Evolutionary conservation across 1,284 basidiomycete genomes (phyloP).

Genomic region (Rhodotorula sp.): DNA sequence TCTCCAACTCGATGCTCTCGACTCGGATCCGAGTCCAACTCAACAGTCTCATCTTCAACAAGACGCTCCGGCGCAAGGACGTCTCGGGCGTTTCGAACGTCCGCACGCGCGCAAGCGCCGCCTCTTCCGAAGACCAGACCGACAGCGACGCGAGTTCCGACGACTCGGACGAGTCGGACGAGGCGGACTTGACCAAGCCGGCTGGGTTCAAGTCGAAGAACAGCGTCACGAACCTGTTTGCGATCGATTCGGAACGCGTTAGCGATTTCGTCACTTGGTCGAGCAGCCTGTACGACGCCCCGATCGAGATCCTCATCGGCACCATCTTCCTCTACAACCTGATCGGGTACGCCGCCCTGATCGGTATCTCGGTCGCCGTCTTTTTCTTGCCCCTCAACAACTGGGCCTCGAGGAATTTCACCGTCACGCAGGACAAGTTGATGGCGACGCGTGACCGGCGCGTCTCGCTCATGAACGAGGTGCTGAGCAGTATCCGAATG

Average conservation of each 20-base stretch:
- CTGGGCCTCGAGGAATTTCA: conserved; percentile 77
- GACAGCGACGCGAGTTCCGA: conserved; percentile 25
- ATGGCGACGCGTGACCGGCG: conserved; percentile 66
- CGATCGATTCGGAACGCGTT: conserved; percentile 72
- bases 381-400: conserved; percentile 85
- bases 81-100: conserved; percentile 39
- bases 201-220: conserved; percentile 70
- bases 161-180: conserved; percentile 56
- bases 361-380: conserved; percentile 76
- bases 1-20: conserved; percentile 64
- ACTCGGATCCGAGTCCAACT: conserved; percentile 66
- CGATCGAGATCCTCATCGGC: conserved; percentile 76
- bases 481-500: conserved; percentile 87
- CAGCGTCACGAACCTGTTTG: conserved; percentile 73
- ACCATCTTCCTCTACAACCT: conserved; percentile 70
- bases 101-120: conserved; percentile 42
- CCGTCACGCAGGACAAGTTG: conserved; percentile 77
- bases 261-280: conserved; percentile 40
- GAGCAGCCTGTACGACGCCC: conserved; percentile 60
- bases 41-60: conserved; percentile 80
- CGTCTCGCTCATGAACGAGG: conserved; percentile 88
- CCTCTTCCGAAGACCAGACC: conserved; percentile 39
- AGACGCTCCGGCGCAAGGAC: conserved; percentile 61
- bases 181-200: conserved; percentile 7
- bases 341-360: conserved; percentile 66